Conservation (phyloP, 108 stramenopile genomes). For the Epithemia pelagica region DNA sequence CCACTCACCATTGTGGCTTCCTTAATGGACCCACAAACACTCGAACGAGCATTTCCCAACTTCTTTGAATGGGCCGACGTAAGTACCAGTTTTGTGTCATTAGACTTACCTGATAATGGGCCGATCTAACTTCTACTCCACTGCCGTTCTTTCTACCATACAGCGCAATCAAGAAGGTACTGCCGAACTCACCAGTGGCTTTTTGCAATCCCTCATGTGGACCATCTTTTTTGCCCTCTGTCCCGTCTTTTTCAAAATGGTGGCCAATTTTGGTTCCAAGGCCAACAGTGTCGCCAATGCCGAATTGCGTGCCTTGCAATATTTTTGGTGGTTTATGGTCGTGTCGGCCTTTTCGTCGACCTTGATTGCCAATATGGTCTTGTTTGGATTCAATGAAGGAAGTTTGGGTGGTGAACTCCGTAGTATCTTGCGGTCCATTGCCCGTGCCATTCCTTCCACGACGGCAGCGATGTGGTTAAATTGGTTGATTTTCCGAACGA, state of each 20-base stretch:
- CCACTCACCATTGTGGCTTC: neutral
- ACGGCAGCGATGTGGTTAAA: constrained; percentile 75
- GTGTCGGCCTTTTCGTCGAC: constrained; percentile 73
- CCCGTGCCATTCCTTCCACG: constrained; percentile 50
- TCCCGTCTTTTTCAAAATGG: constrained; percentile 80
- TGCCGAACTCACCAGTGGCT: constrained; percentile 49
- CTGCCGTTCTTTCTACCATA: too few relatives aligned
- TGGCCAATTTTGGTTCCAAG: constrained; percentile 78
- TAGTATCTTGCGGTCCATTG: constrained; percentile 39
- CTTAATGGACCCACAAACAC: neutral
- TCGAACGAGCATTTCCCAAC: constrained; percentile 34
- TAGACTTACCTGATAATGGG: too few relatives aligned
- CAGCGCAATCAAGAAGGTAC: constrained; percentile 16
- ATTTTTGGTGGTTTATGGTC: constrained; percentile 87
- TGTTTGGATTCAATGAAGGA: constrained; percentile 50
- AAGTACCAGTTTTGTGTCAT: neutral
- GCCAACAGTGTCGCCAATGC: constrained; percentile 62
- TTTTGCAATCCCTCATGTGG: constrained; percentile 58
- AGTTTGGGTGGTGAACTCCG: constrained; percentile 32
- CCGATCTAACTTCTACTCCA: too few relatives aligned
- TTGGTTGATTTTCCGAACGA: constrained; percentile 75
- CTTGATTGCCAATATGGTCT: constrained; percentile 48
- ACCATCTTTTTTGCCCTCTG: constrained; percentile 73
- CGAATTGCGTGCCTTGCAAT: constrained; percentile 60
- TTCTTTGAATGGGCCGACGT: constrained; percentile 25